A percentile compares a stretch with the other conserved stretches of the same genome.
These are phyloP conservation scores for Puccinellia tenuiflora DNA, from an alignment of 176 grass and related monocot species.

Conservation along the genomic window DNA sequence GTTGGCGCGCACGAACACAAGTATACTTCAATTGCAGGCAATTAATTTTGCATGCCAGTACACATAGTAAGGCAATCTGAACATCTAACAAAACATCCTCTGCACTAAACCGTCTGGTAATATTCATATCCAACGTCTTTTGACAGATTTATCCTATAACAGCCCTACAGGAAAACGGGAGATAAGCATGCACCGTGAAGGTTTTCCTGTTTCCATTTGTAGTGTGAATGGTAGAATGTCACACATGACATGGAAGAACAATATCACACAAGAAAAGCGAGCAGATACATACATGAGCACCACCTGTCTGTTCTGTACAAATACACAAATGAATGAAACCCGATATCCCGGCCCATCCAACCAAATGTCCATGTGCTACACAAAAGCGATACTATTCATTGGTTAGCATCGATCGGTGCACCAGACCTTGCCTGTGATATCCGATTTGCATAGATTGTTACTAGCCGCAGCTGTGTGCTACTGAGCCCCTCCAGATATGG, in stretches of 20 bases:
- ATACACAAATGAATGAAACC: constrained; percentile 60
- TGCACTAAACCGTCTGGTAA: not conserved
- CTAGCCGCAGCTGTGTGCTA: constrained; percentile 70
- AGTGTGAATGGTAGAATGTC: not conserved
- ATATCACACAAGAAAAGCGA: constrained; percentile 17
- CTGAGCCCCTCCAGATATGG: constrained; percentile 78
- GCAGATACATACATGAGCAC: constrained; percentile 1
- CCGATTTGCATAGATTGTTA: constrained; percentile 82
- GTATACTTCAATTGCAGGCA: not conserved
- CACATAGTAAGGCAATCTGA: not conserved
- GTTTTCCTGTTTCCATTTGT: constrained; percentile 3
- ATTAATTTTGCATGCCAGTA: not conserved
- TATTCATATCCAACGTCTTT: constrained; percentile 4
- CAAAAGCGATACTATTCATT: constrained; percentile 39
- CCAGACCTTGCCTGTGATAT: constrained; percentile 72
- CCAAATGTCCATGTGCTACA: constrained; percentile 30
- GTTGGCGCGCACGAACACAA: not conserved
- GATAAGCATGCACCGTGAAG: not conserved
- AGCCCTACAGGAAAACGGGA: not conserved
- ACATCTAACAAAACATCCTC: not conserved
- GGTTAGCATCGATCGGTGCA: constrained; percentile 36
- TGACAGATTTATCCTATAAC: not conserved
- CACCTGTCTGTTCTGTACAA: constrained; percentile 42
- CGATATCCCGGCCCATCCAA: constrained; percentile 25
- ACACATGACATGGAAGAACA: not conserved